Conservation (phyloP, 139 green algal species). For the Haematococcus lacustris region DNA sequence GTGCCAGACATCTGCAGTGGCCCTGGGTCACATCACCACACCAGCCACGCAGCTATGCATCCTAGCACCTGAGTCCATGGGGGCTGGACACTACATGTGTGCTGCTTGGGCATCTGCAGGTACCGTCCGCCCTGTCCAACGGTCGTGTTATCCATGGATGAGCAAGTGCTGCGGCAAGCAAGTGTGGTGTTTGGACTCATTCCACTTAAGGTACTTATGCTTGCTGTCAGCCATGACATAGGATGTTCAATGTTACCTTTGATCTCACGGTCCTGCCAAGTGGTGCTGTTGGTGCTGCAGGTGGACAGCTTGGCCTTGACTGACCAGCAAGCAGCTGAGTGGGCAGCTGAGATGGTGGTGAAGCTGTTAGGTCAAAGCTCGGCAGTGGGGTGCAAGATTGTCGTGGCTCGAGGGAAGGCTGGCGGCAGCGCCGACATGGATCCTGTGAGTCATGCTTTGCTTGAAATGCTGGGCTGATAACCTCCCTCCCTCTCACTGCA, state of each 20-base stretch:
- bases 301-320: constrained; percentile 8
- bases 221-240: background rate
- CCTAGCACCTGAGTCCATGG: no score
- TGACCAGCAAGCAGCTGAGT: background rate
- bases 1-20: no score
- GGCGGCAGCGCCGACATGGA: constrained; percentile 24
- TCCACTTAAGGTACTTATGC: constrained; percentile 26
- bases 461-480: background rate
- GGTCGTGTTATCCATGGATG: constrained; percentile 33
- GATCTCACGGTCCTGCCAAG: no score
- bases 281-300: no score
- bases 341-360: constrained; percentile 4
- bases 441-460: constrained; percentile 12
- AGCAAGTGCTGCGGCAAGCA: constrained; percentile 35
- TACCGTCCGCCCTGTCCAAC: constrained; percentile 57
- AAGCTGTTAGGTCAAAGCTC: background rate
- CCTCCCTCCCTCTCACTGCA: background rate
- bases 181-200: constrained; percentile 30
- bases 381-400: constrained; percentile 14
- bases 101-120: no score
- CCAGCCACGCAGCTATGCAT: no score
- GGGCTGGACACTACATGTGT: no score
- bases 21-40: no score
- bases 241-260: no score
- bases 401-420: constrained; percentile 19